These are phyloP conservation scores for Globisporangium nagaii DNA, from an alignment of 352 stramenopile genomes.

Conservation along the genomic window DNA sequence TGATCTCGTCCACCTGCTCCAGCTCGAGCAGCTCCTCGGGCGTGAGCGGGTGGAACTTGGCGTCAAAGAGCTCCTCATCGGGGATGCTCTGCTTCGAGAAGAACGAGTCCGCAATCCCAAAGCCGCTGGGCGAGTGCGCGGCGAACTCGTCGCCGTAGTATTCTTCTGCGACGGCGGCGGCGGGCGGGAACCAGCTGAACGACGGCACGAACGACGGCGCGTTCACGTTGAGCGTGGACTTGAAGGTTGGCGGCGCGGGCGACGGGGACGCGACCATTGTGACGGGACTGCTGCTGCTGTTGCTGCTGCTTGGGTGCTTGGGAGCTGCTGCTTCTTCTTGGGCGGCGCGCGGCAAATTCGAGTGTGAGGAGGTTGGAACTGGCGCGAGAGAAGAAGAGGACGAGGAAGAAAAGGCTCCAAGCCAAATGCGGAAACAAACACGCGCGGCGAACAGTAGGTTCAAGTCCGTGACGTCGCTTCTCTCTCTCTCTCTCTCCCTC, in stretches of 20 bases:
- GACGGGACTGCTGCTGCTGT: neutral
- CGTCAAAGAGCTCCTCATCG: conserved; percentile 76
- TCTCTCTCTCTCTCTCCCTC: neutral
- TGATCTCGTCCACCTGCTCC: conserved; percentile 77
- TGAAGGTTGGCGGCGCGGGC: conserved; percentile 20
- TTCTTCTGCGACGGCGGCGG: conserved; percentile 54
- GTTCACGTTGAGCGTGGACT: conserved; percentile 43
- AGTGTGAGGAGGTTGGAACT: neutral
- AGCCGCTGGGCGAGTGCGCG: conserved; percentile 50
- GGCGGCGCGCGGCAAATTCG: conserved; percentile 13
- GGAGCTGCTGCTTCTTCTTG: conserved; percentile 5
- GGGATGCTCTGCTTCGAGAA: conserved; percentile 48
- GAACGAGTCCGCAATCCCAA: conserved; percentile 57
- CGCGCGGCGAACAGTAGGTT: neutral
- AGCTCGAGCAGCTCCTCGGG: conserved; percentile 55
- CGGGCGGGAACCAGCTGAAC: conserved; percentile 47
- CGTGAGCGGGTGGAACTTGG: conserved; percentile 54
- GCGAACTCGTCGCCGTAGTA: conserved; percentile 65
- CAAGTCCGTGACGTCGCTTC: neutral
- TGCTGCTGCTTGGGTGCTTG: neutral
- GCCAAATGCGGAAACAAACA: neutral
- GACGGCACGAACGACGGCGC: conserved; percentile 57
- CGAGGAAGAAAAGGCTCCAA: too few species aligned
- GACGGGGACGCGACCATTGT: conserved; percentile 22
- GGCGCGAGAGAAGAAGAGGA: neutral